These are phyloP conservation scores for Colletotrichum cordylinicola DNA, from an alignment of 2,329 filamentous ascomycete genomes.

Conservation along the genomic window DNA sequence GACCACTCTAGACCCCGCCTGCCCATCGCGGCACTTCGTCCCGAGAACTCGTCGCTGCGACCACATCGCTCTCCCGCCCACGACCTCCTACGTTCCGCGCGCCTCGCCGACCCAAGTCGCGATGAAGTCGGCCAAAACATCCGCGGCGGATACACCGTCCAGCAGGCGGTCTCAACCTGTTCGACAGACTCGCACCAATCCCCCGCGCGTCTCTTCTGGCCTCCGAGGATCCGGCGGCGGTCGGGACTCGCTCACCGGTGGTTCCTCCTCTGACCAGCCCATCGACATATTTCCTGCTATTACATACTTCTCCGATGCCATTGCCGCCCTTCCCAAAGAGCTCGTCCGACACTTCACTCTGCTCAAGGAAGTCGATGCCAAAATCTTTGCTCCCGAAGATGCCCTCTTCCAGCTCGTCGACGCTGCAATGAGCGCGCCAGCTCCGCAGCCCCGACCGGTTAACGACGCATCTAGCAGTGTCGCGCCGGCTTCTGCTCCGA, in stretches of 20 bases:
- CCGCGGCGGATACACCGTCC: constrained; percentile 47
- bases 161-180: constrained; percentile 68
- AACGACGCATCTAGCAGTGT: constrained; percentile 50
- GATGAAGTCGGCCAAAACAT: constrained; percentile 63
- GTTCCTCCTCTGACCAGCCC: constrained; percentile 57
- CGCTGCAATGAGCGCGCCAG: constrained; percentile 60
- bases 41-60: neutral
- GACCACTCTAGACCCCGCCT: neutral
- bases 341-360: constrained; percentile 95
- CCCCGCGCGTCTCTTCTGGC: constrained; percentile 57
- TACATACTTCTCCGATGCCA: constrained; percentile 85
- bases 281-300: constrained; percentile 72
- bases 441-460: constrained; percentile 49
- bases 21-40: neutral
- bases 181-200: constrained; percentile 70
- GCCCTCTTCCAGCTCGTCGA: constrained; percentile 78
- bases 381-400: constrained; percentile 88
- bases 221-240: constrained; percentile 47
- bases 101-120: neutral
- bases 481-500: constrained; percentile 49
- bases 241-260: constrained; percentile 52
- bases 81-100: neutral
- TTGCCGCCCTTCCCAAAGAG: constrained; percentile 91
- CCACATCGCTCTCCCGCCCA: neutral
- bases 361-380: constrained; percentile 96